Evolutionary conservation across 208 protist species (phyloP), one percentile per base, ranked within the genome.

Genomic region (Blechomonas ayalai): DNA sequence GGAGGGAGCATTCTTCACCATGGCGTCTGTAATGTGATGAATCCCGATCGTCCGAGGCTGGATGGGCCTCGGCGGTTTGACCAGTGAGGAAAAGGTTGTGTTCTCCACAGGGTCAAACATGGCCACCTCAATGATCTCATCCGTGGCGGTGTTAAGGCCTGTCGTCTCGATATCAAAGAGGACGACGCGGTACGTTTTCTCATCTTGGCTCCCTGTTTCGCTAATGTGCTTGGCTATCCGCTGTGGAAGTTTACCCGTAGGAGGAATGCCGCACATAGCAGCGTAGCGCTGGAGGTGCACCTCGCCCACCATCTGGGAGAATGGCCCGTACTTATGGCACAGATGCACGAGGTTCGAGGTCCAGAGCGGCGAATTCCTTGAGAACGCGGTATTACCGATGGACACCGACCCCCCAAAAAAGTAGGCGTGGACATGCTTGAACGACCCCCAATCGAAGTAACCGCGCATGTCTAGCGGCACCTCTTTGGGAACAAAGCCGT

Each of bases 101-200:
- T 82, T 70, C 53, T 85, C 75, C 13, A 92, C 61, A 0, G 86
- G 86, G 53, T 95, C 86, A 42, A 67, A 95, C 20, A 90, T 42
- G 18, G 74, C 82, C 33, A 95, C 55, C 35, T 95, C 86, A 32
- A 95, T 70, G 10, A 95, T 83, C 13, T 59, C 68, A 31, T 95
- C 86, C 13, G 78, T 87, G 20, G 61, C 36, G 1, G 70, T 52
- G 51, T 90, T 90, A 19, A 95, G 69, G 20, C 86, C 86, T 1
- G 86, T 95, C 25, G 80, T 88, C 63, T 95, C 86, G 15, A 95
- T 49, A 45, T 95, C 86, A 43, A 90, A 90, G 15, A 91, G 37
- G 4, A 95, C 71, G 8, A 90, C 8, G 34, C 82, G 61, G 52
- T 69, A 85, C 31, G 32, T 59, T 35, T 59, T 69, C 2, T 38